phyloP scores from a whole-genome alignment of 208 protist species.

The Crithidia expoeki region DNA sequence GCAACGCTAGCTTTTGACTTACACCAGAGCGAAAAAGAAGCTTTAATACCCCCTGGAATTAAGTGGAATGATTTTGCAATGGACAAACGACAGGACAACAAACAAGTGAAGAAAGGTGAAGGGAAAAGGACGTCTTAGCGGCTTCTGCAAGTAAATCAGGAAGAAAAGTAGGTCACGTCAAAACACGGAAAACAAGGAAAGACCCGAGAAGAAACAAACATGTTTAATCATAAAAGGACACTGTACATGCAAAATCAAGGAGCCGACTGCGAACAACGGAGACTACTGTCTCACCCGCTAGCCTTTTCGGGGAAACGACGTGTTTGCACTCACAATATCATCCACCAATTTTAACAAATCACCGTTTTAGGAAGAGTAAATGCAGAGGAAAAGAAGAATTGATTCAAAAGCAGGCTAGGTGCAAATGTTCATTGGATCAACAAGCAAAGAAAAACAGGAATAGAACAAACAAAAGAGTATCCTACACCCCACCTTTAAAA shows the following conservation, averaged over 20 bases:
- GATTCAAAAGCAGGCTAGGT: slow-evolving; percentile 9
- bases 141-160: slow-evolving; percentile 3
- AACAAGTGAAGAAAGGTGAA: slow-evolving; percentile 11
- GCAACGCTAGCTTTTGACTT: neutral
- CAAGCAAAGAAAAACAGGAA: neutral
- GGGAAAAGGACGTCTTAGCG: slow-evolving; percentile 1
- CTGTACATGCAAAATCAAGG: slow-evolving; percentile 14
- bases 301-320: neutral
- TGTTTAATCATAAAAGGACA: slow-evolving; percentile 6
- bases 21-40: neutral
- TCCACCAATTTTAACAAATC: neutral
- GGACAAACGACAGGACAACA: neutral
- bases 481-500: neutral
- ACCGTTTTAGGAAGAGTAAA: neutral
- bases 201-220: slow-evolving; percentile 14
- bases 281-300: neutral
- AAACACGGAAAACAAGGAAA: neutral
- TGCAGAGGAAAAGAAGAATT: neutral
- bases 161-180: slow-evolving; percentile 15
- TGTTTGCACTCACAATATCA: slow-evolving; percentile 3
- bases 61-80: neutral
- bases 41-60: neutral
- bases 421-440: slow-evolving; percentile 8
- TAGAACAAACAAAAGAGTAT: neutral
- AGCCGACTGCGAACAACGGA: neutral